These are phyloP conservation scores for Alnus rubra DNA, from an alignment of 306 rosid species.

Conservation along the genomic window DNA sequence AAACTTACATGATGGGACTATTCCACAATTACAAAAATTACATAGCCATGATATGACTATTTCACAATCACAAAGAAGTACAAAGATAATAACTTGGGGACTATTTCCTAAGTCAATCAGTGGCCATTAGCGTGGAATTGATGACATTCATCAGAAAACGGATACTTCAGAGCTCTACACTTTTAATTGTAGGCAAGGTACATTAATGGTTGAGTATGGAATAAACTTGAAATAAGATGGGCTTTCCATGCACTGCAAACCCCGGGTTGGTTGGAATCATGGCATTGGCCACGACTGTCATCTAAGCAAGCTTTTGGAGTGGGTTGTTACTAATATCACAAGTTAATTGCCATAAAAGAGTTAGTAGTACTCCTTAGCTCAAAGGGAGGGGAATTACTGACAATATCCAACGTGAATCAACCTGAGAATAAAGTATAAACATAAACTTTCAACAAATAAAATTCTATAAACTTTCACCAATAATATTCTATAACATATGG, in stretches of 20 bases:
- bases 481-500: too few relatives aligned
- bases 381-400: constrained; percentile 69
- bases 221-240: constrained; percentile 83
- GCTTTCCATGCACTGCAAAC: constrained; percentile 68
- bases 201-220: constrained; percentile 88
- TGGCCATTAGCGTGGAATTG: constrained; percentile 58
- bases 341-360: constrained; percentile 32
- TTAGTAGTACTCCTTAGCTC: constrained; percentile 85
- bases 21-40: too few relatives aligned
- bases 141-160: constrained; percentile 28
- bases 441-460: neutral
- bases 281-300: constrained; percentile 72
- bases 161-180: constrained; percentile 53
- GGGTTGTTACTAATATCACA: constrained; percentile 69
- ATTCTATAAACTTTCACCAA: neutral
- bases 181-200: constrained; percentile 45
- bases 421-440: constrained; percentile 39
- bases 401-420: constrained; percentile 65
- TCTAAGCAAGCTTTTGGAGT: constrained; percentile 66
- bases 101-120: too few relatives aligned
- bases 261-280: constrained; percentile 56
- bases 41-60: too few relatives aligned
- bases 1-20: too few relatives aligned
- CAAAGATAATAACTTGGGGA: too few relatives aligned
- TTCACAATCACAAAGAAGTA: too few relatives aligned